A percentile compares a stretch with the other conserved stretches of the same genome.
Evolutionary conservation across 2,329 filamentous ascomycete species (phyloP).

Genomic region (Sporothrix mexicana): DNA sequence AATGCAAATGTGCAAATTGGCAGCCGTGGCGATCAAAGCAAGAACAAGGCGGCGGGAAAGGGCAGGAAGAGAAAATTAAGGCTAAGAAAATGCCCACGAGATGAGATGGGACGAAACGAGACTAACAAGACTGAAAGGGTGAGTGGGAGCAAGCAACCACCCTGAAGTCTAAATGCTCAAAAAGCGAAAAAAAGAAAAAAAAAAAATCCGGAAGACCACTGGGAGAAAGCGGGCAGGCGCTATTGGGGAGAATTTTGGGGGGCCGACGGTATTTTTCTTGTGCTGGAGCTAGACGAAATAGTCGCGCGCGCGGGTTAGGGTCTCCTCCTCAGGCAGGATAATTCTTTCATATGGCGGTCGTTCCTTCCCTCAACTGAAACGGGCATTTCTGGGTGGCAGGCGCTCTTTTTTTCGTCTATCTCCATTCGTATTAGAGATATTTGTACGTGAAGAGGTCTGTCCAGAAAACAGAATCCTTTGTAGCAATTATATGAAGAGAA

Average conservation of each 20-base stretch:
- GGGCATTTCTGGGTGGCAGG: background rate
- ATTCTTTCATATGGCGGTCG: background rate
- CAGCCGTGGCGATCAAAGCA: slow-evolving; percentile 22
- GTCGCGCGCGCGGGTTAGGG: slow-evolving; percentile 30
- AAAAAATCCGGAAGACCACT: background rate
- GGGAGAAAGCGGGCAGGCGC: slow-evolving; percentile 8
- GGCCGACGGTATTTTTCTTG: slow-evolving; percentile 26
- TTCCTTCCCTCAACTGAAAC: background rate
- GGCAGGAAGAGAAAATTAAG: slow-evolving; percentile 32
- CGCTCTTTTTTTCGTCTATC: slow-evolving; percentile 1
- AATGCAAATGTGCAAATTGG: background rate
- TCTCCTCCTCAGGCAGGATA: slow-evolving; percentile 16
- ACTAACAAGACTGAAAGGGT: slow-evolving; percentile 22
- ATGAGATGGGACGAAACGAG: slow-evolving; percentile 28
- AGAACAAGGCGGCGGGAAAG: slow-evolving; percentile 27
- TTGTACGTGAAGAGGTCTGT: background rate
- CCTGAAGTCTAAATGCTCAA: slow-evolving; percentile 9
- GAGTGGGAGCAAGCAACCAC: slow-evolving; percentile 17
- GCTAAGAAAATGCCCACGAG: slow-evolving; percentile 28
- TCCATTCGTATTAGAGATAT: background rate
- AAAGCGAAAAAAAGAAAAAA: background rate
- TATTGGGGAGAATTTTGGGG: slow-evolving; percentile 4
- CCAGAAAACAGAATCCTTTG: background rate
- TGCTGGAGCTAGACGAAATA: slow-evolving; percentile 35
- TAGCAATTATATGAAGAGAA: background rate